Evolutionary conservation across 2,329 filamentous ascomycete species (phyloP), one percentile per base, ranked within the genome.

Genomic region (Cordyceps pruinosa): DNA sequence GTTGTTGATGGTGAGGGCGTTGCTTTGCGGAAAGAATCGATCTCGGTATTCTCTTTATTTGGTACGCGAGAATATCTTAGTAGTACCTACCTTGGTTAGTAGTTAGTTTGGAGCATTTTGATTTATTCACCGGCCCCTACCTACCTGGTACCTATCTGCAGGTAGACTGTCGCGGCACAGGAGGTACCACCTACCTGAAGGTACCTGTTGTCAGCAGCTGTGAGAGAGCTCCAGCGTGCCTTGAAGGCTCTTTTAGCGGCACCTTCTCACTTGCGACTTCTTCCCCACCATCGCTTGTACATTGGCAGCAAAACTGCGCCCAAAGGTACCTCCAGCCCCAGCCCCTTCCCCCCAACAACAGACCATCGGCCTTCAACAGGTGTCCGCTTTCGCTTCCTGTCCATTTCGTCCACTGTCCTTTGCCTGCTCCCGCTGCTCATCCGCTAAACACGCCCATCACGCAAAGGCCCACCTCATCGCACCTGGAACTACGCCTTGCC

Each of bases 401-500:
- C n/a, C n/a, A n/a, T n/a, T n/a, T n/a, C 26, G 41, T 39, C 39
- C 30, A 19, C 30, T 34, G 41, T 30, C 21, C 39, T 45, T 19
- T 23, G n/a, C n/a, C n/a, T n/a, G n/a, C n/a, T n/a, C n/a, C n/a
- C n/a, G n/a, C n/a, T n/a, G n/a, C n/a, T n/a, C n/a, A n/a, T 28
- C 35, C 17, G 46, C 21, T 50, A 37, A 39, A 56, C 54, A 49
- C 56, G 50, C 63, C 68, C 66, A 72, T 72, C 72, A 72, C 70
- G 69, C 70, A 72, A 66, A 70, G 70, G 65, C 69, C 70, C 70
- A 72, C 70, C 62, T 62, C 62, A 65, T 60, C 66, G 66, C 66
- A 69, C 67, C 68, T 71, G 68, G 70, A 66, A 65, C 34, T n/a
- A 37, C 35, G 50, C 32, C 49, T 50, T 51, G 32, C 39, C 55